A percentile compares a stretch with the other conserved stretches of the same genome.
phyloP scores from a whole-genome alignment of 352 stramenopile species.

The Globisporangium splendens region DNA sequence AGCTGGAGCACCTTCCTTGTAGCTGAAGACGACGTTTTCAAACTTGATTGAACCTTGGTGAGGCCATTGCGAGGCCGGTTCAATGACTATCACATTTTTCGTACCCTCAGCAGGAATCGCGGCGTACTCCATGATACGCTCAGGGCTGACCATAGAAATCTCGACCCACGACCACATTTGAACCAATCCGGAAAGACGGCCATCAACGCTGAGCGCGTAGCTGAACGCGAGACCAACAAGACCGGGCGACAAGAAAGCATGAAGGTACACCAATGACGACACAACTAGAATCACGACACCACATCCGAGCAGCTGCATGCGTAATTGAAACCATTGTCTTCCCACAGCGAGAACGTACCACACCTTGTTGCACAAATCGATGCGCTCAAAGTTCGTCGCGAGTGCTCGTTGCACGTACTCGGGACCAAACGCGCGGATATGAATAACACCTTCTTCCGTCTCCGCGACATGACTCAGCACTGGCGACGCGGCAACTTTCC shows the following conservation, averaged over 20 bases:
- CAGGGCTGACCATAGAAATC: conserved; percentile 55
- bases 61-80: conserved; percentile 63
- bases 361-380: conserved; percentile 20
- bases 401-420: conserved; percentile 16
- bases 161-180: conserved; percentile 39
- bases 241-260: conserved; percentile 38
- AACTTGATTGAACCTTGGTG: conserved; percentile 63
- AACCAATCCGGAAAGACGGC: conserved; percentile 69
- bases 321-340: conserved; percentile 39
- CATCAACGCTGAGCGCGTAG: conserved; percentile 83
- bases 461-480: conserved; percentile 28
- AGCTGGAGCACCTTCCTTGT: conserved; percentile 5
- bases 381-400: conserved; percentile 18
- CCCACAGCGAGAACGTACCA: conserved; percentile 23
- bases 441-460: conserved; percentile 37
- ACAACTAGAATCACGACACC: conserved; percentile 37
- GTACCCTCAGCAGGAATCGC: conserved; percentile 22
- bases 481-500: conserved; percentile 28
- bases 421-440: conserved; percentile 30
- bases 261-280: conserved; percentile 30
- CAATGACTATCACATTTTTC: conserved; percentile 7
- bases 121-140: conserved; percentile 42
- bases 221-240: conserved; percentile 86
- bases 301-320: conserved; percentile 48
- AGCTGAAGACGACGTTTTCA: conserved; percentile 35